Evolutionary conservation across 1,284 basidiomycete genomes (phyloP), one percentile per base, ranked within the genome.

Genomic region (Trichosporon faecale): DNA sequence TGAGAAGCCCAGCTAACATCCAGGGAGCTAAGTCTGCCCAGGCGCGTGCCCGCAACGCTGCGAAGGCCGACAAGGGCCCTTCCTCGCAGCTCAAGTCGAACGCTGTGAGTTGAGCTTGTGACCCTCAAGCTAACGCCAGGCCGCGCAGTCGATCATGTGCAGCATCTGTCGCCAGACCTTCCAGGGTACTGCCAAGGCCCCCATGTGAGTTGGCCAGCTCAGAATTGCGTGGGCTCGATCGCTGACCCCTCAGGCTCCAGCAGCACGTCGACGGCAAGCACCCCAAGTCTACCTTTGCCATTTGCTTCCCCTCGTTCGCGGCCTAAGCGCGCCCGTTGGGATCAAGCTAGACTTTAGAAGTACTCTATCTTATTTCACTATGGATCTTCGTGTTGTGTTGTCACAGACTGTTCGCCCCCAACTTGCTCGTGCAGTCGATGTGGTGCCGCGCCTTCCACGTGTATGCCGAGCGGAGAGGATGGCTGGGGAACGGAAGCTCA

Each of bases 81-180:
- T 61, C 72, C 3, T 83, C 82, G 65, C 82, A 83, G 73, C 69
- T 81, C 68, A 82, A 82, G 75, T 68, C 69, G 65, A 70, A 63
- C 49, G 60, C 37, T 67, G 66, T 66, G 27, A 67, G 66, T 67
- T 27, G 33, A 2, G 11, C 33, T 37, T 27, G 3, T 12, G 23
- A 2, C n/a, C 44, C 18, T 5, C 18, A 33, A 21, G 18, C 66
- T 69, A 6, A 70, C 27, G 21, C 33, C 64, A 83, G 78, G 83
- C 84, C 6, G 84, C 86, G 25, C 81, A 82, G 70, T 82, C 77
- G 64, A 84, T 86, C 73, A 80, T 85, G 76, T 86, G 86, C 74
- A 76, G 77, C 40, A 78, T 81, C 49, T 86, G 86, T 76, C 82
- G 81, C 73, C 82, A 83, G 70, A 84, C 84, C 14, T 86, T 86